These are phyloP conservation scores for Aristolochia californica DNA, from an alignment of 164 flowering plant genomes.

Conservation along the genomic window DNA sequence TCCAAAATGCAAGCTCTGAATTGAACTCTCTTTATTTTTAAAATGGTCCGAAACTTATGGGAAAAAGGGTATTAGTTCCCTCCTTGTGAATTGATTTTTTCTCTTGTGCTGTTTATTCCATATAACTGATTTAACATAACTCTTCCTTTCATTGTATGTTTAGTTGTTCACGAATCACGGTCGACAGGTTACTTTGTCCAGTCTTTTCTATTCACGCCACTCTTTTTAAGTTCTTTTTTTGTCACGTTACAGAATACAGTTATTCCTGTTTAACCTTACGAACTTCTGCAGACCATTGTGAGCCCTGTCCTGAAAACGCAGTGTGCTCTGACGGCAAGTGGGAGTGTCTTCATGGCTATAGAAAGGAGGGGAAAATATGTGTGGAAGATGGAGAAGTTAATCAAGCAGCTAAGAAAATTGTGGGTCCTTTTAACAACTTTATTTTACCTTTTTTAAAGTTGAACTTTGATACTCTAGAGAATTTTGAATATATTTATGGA, in stretches of 20 bases:
- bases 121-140: background rate
- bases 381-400: constrained; percentile 74
- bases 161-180: too few relatives aligned
- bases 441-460: background rate
- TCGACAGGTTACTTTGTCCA: too few relatives aligned
- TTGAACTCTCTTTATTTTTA: too few relatives aligned
- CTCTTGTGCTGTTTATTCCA: background rate
- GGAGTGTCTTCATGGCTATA: constrained; percentile 66
- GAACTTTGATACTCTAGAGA: too few relatives aligned
- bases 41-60: constrained; percentile 3
- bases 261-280: constrained; percentile 4
- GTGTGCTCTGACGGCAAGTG: constrained; percentile 54
- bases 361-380: constrained; percentile 53
- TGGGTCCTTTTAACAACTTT: constrained; percentile 19
- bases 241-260: too few relatives aligned
- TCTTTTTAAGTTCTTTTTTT: too few relatives aligned
- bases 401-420: constrained; percentile 67
- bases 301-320: constrained; percentile 79
- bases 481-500: background rate
- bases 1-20: too few relatives aligned
- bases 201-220: too few relatives aligned
- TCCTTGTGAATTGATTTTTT: background rate
- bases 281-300: constrained; percentile 47
- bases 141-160: too few relatives aligned
- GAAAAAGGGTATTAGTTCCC: background rate